Base-by-base conservation (phyloP, 768 basidiomycete species). In the Rubroboletus pulcherrimus region DNA sequence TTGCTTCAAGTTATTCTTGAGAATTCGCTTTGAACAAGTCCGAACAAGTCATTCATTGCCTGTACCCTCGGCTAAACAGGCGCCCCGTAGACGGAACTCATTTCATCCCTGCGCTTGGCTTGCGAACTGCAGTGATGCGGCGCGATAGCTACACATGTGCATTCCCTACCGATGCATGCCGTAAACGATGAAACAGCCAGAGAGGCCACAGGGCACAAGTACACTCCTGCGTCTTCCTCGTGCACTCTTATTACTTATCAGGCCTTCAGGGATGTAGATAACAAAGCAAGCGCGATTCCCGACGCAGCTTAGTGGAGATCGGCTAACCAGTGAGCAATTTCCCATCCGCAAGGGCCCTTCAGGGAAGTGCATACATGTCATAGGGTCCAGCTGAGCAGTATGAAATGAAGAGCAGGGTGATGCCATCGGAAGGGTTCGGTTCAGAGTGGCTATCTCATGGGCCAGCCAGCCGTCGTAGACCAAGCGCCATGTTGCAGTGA, bases 311-410 rank as follows among this genome's bases (percentile, higher is more conserved):
- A 8, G 42, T 41, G 38, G 38, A 42, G 17, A 34, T 57, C 49
- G 57, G 49, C 46, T 63, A 53, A 33, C 6, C 7, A 41, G 15
- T 40, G 14, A 17, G 38, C 35, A 29, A 39, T 19, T 45, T 51
- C 10, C 19, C 41, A 30, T 45, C 44, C 24, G 46, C 53, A 48
- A 43, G 47, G 26, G 24, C 26, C 26, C 35, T 26, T 31, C 30
- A 29, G 12, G 31, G 9, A 34, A 14, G 39, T 31, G n/a, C 26
- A 50, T 53, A 37, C 49, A 24, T 49, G 51, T 58, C 52, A 61
- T 54, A 61, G 62, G 65, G 65, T 58, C 53, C 37, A 50, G 15
- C 62, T 53, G 39, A 34, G 46, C 31, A 49, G 21, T 21, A 38
- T 44, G 46, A 49, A 52, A 59, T 51, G 55, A 60, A 48, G 46